Conservation (phyloP, 73 alveolate genomes). For the Durusdinium trenchii region DNA sequence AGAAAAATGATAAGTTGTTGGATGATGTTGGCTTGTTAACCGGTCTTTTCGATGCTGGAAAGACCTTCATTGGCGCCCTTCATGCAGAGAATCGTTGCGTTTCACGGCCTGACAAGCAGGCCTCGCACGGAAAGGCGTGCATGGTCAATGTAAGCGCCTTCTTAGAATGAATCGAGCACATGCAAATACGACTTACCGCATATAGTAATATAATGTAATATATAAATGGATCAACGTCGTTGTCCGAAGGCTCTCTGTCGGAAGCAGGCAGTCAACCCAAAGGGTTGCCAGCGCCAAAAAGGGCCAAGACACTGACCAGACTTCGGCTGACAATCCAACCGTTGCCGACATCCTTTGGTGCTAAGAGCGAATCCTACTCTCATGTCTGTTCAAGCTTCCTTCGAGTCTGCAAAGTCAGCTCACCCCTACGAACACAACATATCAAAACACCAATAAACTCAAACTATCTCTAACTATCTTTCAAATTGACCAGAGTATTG, state of each 20-base stretch:
- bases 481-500: too few relatives aligned
- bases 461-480: too few relatives aligned
- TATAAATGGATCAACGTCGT: too few relatives aligned
- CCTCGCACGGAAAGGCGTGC: not conserved
- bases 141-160: slow-evolving; percentile 45
- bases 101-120: slow-evolving; percentile 32
- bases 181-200: too few relatives aligned
- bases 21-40: too few relatives aligned
- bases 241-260: not conserved
- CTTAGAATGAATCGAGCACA: not conserved
- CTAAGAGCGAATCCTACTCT: too few relatives aligned
- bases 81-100: not conserved
- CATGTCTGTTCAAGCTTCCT: not conserved
- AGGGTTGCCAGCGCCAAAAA: slow-evolving; percentile 29
- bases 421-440: not conserved
- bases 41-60: too few relatives aligned
- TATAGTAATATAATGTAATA: too few relatives aligned
- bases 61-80: too few relatives aligned
- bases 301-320: not conserved
- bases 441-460: not conserved
- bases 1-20: not conserved
- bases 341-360: not conserved
- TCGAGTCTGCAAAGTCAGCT: slow-evolving; percentile 21
- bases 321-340: not conserved
- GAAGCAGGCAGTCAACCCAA: slow-evolving; percentile 4